Evolutionary conservation across 2,329 filamentous ascomycete genomes (phyloP).

Genomic region (Aspergillus piperis): DNA sequence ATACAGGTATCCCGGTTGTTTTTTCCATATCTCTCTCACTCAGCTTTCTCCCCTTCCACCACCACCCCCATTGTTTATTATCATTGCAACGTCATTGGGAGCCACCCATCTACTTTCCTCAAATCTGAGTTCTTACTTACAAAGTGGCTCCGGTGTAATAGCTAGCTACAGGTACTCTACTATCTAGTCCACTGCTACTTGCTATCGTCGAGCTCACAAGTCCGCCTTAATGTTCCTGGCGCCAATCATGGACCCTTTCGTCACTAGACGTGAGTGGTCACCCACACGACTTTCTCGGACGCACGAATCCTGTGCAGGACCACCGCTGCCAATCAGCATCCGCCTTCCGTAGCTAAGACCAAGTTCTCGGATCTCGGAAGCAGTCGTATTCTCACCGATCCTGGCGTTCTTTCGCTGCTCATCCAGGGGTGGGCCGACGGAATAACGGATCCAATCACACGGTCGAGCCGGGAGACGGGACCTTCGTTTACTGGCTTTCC

Average conservation of each 20-base stretch:
- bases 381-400: conserved; percentile 3
- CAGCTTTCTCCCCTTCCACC: background rate
- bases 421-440: conserved; percentile 5
- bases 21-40: too few relatives aligned
- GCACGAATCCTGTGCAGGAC: background rate
- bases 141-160: background rate
- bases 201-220: background rate
- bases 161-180: too few relatives aligned
- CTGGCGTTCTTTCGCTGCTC: conserved; percentile 6
- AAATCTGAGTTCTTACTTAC: conserved; percentile 1
- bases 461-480: background rate
- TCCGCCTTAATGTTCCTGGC: conserved; percentile 12
- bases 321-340: conserved; percentile 7
- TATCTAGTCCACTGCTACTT: background rate
- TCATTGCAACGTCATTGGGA: too few relatives aligned
- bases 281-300: background rate
- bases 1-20: too few relatives aligned
- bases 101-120: too few relatives aligned
- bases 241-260: conserved; percentile 10
- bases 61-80: background rate
- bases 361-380: conserved; percentile 13
- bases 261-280: background rate
- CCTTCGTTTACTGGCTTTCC: background rate
- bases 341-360: conserved; percentile 6
- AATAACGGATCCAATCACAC: conserved; percentile 1